Evolutionary conservation across 2,329 filamentous ascomycete genomes (phyloP).

Genomic region (Zelopaecilomyces penicillatus): DNA sequence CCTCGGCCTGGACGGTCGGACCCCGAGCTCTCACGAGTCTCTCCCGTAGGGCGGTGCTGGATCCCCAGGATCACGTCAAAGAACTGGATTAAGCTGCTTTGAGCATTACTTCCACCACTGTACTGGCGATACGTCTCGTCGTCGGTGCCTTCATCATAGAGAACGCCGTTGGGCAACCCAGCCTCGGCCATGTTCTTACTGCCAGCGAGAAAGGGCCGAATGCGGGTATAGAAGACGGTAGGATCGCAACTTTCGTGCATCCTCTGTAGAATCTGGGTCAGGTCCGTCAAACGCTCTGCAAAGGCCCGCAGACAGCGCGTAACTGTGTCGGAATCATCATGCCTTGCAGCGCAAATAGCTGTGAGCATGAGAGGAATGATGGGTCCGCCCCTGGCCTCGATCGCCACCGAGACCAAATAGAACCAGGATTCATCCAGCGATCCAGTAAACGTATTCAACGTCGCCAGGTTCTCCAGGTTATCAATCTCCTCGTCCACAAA

Average conservation of each 20-base stretch:
- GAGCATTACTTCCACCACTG: slow-evolving; percentile 90
- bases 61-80: slow-evolving; percentile 89
- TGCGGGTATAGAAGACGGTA: slow-evolving; percentile 88
- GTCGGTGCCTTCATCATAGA: slow-evolving; percentile 75
- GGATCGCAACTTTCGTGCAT: slow-evolving; percentile 97
- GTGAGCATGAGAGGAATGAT: slow-evolving; percentile 82
- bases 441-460: slow-evolving; percentile 84
- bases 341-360: slow-evolving; percentile 72
- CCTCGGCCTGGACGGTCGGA: slow-evolving; percentile 36
- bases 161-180: slow-evolving; percentile 75
- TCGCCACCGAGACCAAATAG: slow-evolving; percentile 89
- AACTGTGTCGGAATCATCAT: slow-evolving; percentile 61
- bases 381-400: slow-evolving; percentile 83
- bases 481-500: slow-evolving; percentile 77
- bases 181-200: slow-evolving; percentile 98
- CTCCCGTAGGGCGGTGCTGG: slow-evolving; percentile 82
- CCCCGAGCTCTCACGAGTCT: slow-evolving; percentile 44
- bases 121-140: slow-evolving; percentile 69
- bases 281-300: slow-evolving; percentile 79
- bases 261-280: slow-evolving; percentile 67
- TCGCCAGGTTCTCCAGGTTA: slow-evolving; percentile 78
- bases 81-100: slow-evolving; percentile 94
- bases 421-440: slow-evolving; percentile 98
- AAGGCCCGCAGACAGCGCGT: slow-evolving; percentile 70
- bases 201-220: slow-evolving; percentile 90